Conservation (phyloP, 345 rosid genomes). For the Angophora floribunda region DNA sequence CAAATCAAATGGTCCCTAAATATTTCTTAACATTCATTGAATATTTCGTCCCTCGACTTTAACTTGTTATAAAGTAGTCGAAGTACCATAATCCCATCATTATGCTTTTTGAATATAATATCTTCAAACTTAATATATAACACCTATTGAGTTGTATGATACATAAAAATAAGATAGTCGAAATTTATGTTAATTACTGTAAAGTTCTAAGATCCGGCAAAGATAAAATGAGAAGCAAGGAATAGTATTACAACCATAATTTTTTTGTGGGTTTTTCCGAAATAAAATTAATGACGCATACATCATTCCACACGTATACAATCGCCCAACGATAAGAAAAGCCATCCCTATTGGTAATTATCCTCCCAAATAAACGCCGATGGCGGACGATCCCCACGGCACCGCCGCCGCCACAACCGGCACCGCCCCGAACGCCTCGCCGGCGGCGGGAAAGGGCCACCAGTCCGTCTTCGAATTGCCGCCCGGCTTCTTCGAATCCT, state of each 20-base stretch:
- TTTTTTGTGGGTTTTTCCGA: not conserved
- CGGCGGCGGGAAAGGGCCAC: slow-evolving; percentile 16
- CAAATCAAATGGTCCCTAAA: rapidly evolving
- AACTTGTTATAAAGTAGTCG: no score
- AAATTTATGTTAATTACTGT: not conserved
- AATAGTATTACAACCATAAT: not conserved
- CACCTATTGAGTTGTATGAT: rapidly evolving
- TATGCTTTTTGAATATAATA: not conserved
- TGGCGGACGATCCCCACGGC: slow-evolving; percentile 16
- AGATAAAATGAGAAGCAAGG: not conserved
- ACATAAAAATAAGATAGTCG: not conserved
- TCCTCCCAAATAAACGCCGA: not conserved
- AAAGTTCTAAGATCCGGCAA: no score
- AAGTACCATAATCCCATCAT: no score
- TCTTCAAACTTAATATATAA: not conserved
- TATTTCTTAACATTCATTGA: not conserved
- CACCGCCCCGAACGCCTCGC: not conserved
- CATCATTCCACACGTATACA: not conserved
- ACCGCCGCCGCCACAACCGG: not conserved
- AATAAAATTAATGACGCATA: not conserved
- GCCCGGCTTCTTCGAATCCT: slow-evolving; percentile 47
- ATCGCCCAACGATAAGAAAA: not conserved
- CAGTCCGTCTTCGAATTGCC: slow-evolving; percentile 62
- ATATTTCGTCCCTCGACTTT: rapidly evolving
- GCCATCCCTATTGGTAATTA: not conserved